These are phyloP conservation scores for Amanita fuliginea DNA, from an alignment of 768 basidiomycete species.

Conservation along the genomic window DNA sequence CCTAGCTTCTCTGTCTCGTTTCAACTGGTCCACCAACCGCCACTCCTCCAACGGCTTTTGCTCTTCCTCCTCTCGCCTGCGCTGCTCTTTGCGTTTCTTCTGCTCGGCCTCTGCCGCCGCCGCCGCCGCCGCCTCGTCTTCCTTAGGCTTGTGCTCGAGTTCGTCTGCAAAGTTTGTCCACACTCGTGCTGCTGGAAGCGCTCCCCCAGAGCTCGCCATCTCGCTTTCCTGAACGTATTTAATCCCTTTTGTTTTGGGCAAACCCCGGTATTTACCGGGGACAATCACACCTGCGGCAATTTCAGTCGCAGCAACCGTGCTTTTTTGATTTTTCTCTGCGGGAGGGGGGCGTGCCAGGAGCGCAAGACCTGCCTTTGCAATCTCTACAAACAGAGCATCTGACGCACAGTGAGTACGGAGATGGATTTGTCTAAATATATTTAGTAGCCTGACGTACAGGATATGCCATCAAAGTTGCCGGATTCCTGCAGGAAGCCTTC, in stretches of 20 bases:
- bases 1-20: no score
- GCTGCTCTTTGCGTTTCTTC: no score
- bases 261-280: conserved; percentile 27
- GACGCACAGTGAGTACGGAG: conserved; percentile 6
- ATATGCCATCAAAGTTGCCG: conserved; percentile 50
- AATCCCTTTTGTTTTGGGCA: conserved; percentile 43
- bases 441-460: conserved; percentile 42
- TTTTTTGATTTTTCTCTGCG: conserved; percentile 20
- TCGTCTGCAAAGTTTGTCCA: no score
- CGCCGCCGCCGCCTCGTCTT: no score
- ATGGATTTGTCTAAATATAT: conserved; percentile 9
- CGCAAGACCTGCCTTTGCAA: conserved; percentile 41
- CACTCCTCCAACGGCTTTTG: no score
- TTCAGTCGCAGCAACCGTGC: conserved; percentile 10
- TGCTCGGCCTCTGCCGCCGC: no score
- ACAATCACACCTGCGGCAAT: conserved; percentile 20
- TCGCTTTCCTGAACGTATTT: conserved; percentile 80
- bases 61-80: no score
- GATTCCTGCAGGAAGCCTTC: conserved; percentile 44
- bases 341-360: conserved; percentile 31
- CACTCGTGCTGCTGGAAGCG: no score
- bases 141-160: no score
- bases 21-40: no score
- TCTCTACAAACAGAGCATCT: conserved; percentile 56
- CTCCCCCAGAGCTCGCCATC: conserved; percentile 22